Percentiles rank a stretch among this genome's conserved stretches.
phyloP scores from a whole-genome alignment of 2,329 filamentous ascomycete genomes.

The Talaromyces sp. region DNA sequence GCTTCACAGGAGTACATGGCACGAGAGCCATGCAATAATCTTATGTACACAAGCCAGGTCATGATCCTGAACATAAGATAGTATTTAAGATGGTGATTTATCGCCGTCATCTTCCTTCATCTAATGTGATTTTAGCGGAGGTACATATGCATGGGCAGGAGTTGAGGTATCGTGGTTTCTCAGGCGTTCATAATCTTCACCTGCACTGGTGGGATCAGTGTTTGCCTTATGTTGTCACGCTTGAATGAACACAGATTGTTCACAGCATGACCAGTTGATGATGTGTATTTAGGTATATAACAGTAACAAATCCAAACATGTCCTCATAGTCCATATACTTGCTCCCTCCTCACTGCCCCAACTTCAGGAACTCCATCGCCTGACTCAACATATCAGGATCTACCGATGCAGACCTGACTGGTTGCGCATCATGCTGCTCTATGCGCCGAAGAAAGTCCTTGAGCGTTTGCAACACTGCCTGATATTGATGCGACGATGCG shows the following conservation, averaged over 20 bases:
- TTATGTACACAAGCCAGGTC: not conserved
- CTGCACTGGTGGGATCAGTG: not conserved
- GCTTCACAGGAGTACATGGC: not conserved
- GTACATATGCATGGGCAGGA: slow-evolving; percentile 15
- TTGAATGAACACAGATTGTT: not conserved
- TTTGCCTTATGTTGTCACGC: not conserved
- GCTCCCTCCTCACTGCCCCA: slow-evolving; percentile 12
- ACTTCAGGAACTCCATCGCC: slow-evolving; percentile 35
- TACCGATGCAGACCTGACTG: slow-evolving; percentile 2
- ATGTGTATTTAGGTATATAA: slow-evolving; percentile 5
- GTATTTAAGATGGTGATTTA: not conserved
- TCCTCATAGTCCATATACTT: not conserved
- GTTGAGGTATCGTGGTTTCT: slow-evolving; percentile 12
- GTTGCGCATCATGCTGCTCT: slow-evolving; percentile 16
- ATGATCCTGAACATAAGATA: not conserved
- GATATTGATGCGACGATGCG: slow-evolving; percentile 35
- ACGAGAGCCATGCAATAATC: not conserved
- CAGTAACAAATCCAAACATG: not conserved
- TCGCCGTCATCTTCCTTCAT: not conserved
- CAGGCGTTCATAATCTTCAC: slow-evolving; percentile 5
- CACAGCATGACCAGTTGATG: not conserved
- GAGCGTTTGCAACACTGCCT: slow-evolving; percentile 35
- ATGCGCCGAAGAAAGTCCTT: slow-evolving; percentile 32
- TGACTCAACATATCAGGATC: slow-evolving; percentile 31
- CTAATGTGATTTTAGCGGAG: not conserved